A percentile compares a stretch with the other conserved stretches of the same genome.
These are phyloP conservation scores for Gossypium schwendimanii DNA, from an alignment of 441 rosid genomes.

Conservation along the genomic window DNA sequence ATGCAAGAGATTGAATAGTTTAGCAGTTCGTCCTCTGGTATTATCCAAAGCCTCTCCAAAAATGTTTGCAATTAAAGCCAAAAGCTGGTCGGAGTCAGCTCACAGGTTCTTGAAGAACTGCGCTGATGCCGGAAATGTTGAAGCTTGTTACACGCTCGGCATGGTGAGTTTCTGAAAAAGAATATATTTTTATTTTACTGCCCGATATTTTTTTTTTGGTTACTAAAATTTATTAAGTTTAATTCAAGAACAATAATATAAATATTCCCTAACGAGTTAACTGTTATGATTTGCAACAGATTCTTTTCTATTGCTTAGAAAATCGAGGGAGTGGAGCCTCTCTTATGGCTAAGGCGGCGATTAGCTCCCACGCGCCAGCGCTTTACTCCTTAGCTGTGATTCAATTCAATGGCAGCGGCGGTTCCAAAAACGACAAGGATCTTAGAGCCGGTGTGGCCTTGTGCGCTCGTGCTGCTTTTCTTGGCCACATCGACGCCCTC, in stretches of 20 bases:
- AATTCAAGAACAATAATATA: background rate
- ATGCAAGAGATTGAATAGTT: constrained; percentile 66
- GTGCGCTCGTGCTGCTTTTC: constrained; percentile 80
- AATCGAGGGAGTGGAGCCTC: constrained; percentile 90
- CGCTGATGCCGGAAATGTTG: constrained; percentile 74
- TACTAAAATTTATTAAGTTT: background rate
- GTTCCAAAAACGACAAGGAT: constrained; percentile 76
- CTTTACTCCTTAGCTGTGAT: constrained; percentile 73
- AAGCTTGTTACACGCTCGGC: constrained; percentile 86
- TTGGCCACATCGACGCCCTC: constrained; percentile 76
- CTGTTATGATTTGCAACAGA: constrained; percentile 28
- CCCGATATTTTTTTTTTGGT: background rate
- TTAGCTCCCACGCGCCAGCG: constrained; percentile 74
- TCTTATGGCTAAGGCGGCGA: constrained; percentile 89
- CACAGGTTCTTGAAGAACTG: constrained; percentile 71
- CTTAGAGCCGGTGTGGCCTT: constrained; percentile 85
- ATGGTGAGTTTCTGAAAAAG: constrained; percentile 44
- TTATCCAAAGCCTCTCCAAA: constrained; percentile 53
- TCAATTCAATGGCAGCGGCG: constrained; percentile 96
- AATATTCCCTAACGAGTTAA: constrained; percentile 8
- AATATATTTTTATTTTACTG: background rate
- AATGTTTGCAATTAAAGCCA: constrained; percentile 51
- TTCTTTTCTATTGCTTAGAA: constrained; percentile 87
- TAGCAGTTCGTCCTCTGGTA: constrained; percentile 45
- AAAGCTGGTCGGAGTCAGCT: constrained; percentile 66